Evolutionary conservation across 2,329 filamentous ascomycete genomes (phyloP), one percentile per base, ranked within the genome.

Genomic region (Trichoderma aggressivum): DNA sequence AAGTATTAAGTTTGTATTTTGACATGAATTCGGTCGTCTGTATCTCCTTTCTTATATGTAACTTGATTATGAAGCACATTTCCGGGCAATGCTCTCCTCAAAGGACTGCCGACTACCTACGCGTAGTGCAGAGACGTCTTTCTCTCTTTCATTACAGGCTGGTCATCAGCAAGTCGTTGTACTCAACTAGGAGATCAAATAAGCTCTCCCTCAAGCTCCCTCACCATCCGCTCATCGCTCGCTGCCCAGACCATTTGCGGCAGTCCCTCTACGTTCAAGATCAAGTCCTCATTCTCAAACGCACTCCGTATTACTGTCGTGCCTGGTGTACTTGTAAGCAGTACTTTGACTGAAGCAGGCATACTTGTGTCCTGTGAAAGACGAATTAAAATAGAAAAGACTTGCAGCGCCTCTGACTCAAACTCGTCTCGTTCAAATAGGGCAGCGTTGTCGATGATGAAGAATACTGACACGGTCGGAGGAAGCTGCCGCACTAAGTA

Each of bases 281-380:
- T 73, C 16, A 74, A 21, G 12, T 71, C 58, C 7, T 72, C 71
- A 2, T 69, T 5, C 53, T 75, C 73, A 66, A 74, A 75, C 1
- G 72, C 70, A 2, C 12, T 32, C 11, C 71, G 67, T 2, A 74
- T 43, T 1, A 58, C 43, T 18, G 56, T 53, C 0, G 72, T 65
- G 6, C 71, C 72, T 0, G 72, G 71, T 24, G 74, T 70, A 36
- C 74, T 74, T 14, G 72, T 72, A 34, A 75, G 73, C 2, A 75
- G 61, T 7, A 75, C 24, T 26, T 75, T 75, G 28, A 75, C 55
- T 3, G 58, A 55, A 14, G 74, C 70, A 1, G 12, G 32, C 1
- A 72, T 12, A 8, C n/a, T 61, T 0, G 28, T 5, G 34, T 73
- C 71, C 1, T 16, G 16, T 1, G 50, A 39, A 3, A 73, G 60